Conservation (phyloP, 208 protist species). For the Trypanosoma cruzi region DNA sequence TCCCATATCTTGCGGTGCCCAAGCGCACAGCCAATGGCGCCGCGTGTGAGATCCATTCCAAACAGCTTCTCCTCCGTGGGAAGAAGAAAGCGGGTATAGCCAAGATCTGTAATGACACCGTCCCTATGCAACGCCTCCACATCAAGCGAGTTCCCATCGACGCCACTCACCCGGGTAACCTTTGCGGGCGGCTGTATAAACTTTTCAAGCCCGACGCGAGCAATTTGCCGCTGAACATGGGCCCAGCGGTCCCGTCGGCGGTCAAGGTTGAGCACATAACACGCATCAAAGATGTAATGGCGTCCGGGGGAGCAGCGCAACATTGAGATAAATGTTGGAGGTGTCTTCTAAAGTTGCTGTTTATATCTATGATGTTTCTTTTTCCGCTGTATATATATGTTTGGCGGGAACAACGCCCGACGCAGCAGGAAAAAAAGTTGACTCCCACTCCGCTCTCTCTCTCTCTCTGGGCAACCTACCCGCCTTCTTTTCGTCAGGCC, state of each 20-base stretch:
- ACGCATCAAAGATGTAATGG: conserved; percentile 82
- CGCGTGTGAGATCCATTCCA: conserved; percentile 90
- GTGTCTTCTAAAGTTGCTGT: no score
- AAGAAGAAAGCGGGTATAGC: conserved; percentile 69
- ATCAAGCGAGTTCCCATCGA: conserved; percentile 74
- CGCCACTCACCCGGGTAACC: conserved; percentile 71
- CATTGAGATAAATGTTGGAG: conserved; percentile 30
- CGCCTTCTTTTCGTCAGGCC: background rate
- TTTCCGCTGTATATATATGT: background rate
- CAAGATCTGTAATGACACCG: conserved; percentile 72
- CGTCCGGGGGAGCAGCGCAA: conserved; percentile 30
- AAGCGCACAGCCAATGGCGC: conserved; percentile 89
- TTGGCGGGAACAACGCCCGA: background rate
- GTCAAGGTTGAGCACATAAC: conserved; percentile 92
- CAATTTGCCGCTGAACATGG: conserved; percentile 72
- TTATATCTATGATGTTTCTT: no score
- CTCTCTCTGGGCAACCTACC: background rate
- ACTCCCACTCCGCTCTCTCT: no score
- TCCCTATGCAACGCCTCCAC: conserved; percentile 39
- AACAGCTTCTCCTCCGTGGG: conserved; percentile 87
- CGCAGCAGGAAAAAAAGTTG: background rate
- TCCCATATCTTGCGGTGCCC: conserved; percentile 86
- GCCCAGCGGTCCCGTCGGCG: conserved; percentile 76
- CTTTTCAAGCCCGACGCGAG: conserved; percentile 44
- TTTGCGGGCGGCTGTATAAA: conserved; percentile 50